Percentiles rank a stretch among this genome's conserved stretches.
Evolutionary conservation across 106 monocot genomes (phyloP).

Genomic region (Hemerocallis citrina): DNA sequence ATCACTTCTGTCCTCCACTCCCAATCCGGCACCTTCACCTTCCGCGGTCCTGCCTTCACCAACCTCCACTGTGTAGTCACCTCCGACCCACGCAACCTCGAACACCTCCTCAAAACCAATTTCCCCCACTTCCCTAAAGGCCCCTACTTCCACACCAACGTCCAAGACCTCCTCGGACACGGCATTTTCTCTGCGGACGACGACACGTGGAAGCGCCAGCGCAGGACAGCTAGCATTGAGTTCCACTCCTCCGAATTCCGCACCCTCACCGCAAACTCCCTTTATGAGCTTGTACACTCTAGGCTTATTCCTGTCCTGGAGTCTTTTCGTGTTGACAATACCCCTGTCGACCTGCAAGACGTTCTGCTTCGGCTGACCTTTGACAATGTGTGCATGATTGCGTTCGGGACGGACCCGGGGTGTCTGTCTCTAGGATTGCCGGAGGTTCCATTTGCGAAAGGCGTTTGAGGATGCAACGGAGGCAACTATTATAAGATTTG

Average conservation of each 20-base stretch:
- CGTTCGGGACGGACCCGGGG: slow-evolving; percentile 88
- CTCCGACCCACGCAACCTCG: slow-evolving; percentile 84
- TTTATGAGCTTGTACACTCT: slow-evolving; percentile 67
- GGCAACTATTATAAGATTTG: slow-evolving; percentile 67
- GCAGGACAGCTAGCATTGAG: slow-evolving; percentile 71
- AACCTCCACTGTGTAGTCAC: slow-evolving; percentile 78
- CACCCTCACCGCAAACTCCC: slow-evolving; percentile 48
- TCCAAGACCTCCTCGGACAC: slow-evolving; percentile 64
- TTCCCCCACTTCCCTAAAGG: slow-evolving; percentile 88
- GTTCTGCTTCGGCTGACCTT: slow-evolving; percentile 88
- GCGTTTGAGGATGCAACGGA: slow-evolving; percentile 95
- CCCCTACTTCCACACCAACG: slow-evolving; percentile 47
- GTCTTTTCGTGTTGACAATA: not conserved
- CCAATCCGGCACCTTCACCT: slow-evolving; percentile 66
- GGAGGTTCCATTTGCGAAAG: slow-evolving; percentile 60
- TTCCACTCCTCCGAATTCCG: slow-evolving; percentile 90
- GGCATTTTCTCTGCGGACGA: slow-evolving; percentile 90
- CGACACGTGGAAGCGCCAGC: slow-evolving; percentile 66
- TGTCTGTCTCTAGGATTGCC: slow-evolving; percentile 47
- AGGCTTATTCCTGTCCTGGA: slow-evolving; percentile 70
- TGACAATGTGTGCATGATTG: slow-evolving; percentile 97
- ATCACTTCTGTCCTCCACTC: slow-evolving; percentile 46
- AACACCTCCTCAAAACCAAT: slow-evolving; percentile 83
- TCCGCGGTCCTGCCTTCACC: slow-evolving; percentile 66
- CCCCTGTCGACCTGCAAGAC: slow-evolving; percentile 68